These are phyloP conservation scores for Pseudogymnoascus sp. DNA, from an alignment of 2,329 filamentous ascomycete genomes.

Conservation along the genomic window DNA sequence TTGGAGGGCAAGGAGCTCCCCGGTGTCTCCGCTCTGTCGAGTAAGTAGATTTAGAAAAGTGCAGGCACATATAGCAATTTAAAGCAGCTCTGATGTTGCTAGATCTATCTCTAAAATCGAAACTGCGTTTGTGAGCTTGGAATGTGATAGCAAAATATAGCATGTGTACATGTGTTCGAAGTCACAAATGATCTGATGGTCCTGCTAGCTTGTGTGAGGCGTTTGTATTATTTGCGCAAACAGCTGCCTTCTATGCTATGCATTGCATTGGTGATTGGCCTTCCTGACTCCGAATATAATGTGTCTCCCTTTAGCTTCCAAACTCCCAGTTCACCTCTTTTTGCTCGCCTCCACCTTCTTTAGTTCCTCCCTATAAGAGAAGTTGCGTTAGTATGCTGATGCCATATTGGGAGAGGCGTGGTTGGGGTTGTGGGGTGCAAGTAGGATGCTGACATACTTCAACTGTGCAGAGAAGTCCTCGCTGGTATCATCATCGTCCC, in stretches of 20 bases:
- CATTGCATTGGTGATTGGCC: slow-evolving; percentile 5
- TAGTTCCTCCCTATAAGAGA: slow-evolving; percentile 64
- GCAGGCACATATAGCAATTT: slow-evolving; percentile 2
- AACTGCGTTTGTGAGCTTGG: background rate
- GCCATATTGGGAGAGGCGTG: background rate
- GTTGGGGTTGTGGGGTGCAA: background rate
- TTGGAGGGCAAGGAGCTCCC: slow-evolving; percentile 97
- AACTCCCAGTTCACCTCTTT: slow-evolving; percentile 43
- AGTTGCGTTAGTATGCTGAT: slow-evolving; percentile 1
- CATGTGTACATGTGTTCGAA: background rate
- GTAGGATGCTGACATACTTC: slow-evolving; percentile 55
- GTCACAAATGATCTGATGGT: background rate
- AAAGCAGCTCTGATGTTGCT: slow-evolving; percentile 7
- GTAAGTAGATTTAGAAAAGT: slow-evolving; percentile 45
- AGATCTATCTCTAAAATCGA: slow-evolving; percentile 4
- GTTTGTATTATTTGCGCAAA: slow-evolving; percentile 8
- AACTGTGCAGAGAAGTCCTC: slow-evolving; percentile 95
- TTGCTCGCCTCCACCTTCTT: slow-evolving; percentile 84
- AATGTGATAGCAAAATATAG: background rate
- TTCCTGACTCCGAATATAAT: slow-evolving; percentile 8
- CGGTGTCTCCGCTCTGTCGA: slow-evolving; percentile 85
- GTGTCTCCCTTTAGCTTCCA: slow-evolving; percentile 17
- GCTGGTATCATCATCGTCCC: slow-evolving; percentile 96
- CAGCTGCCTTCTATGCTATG: slow-evolving; percentile 8
- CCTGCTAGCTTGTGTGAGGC: background rate